These are phyloP conservation scores for Fusarium sp. DNA, from an alignment of 2,329 filamentous ascomycete species.

Conservation along the genomic window DNA sequence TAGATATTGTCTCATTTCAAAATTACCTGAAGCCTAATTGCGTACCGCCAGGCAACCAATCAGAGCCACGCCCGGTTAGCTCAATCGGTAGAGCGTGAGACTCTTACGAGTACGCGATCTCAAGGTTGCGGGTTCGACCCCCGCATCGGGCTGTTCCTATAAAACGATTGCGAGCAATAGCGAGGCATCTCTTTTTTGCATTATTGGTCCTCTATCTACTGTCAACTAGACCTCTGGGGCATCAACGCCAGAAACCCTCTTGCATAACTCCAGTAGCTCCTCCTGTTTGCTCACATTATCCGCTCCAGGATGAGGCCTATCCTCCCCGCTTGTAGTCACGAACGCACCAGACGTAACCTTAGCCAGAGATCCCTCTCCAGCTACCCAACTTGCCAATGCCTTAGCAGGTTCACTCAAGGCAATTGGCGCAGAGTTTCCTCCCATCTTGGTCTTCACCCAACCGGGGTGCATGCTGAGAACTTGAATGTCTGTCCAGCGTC, in stretches of 20 bases:
- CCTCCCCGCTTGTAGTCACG: slow-evolving; percentile 25
- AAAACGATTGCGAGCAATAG: slow-evolving; percentile 32
- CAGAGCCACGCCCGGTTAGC: slow-evolving; percentile 53
- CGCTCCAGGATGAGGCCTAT: slow-evolving; percentile 27
- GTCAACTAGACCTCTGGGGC: background rate
- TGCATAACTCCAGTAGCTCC: slow-evolving; percentile 27
- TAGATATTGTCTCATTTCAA: rapidly evolving
- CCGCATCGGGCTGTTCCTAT: slow-evolving; percentile 55
- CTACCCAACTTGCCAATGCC: slow-evolving; percentile 31
- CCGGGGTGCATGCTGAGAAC: slow-evolving; percentile 41
- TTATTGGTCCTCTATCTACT: background rate
- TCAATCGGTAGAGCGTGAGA: slow-evolving; percentile 73
- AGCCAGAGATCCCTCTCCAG: slow-evolving; percentile 24
- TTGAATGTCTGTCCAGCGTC: slow-evolving; percentile 31
- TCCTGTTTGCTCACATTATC: slow-evolving; percentile 33
- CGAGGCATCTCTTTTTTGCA: slow-evolving; percentile 16
- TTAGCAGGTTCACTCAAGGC: slow-evolving; percentile 13
- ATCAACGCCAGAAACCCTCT: slow-evolving; percentile 17
- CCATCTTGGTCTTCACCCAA: slow-evolving; percentile 44
- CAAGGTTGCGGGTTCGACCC: slow-evolving; percentile 69
- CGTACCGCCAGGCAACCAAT: background rate
- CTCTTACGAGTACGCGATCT: slow-evolving; percentile 66
- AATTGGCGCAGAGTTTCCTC: slow-evolving; percentile 31
- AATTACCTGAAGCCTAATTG: background rate
- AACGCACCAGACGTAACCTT: slow-evolving; percentile 27